Evolutionary conservation across 2,329 filamentous ascomycete species (phyloP).

Genomic region (Aspergillus luchuensis): DNA sequence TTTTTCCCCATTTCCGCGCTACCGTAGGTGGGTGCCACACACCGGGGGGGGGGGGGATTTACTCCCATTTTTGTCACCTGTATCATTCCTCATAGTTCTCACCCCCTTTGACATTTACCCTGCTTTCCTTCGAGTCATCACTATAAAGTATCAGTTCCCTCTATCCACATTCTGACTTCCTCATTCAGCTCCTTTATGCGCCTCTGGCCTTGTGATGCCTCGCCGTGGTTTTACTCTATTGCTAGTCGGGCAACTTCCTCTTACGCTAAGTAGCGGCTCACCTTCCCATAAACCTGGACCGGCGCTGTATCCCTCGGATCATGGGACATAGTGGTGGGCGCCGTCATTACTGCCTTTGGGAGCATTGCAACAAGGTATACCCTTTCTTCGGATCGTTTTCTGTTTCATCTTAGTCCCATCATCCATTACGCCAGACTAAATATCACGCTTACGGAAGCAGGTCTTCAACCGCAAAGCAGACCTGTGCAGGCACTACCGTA

Average conservation of each 20-base stretch:
- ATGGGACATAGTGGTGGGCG: constrained; percentile 46
- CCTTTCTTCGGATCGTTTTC: background rate
- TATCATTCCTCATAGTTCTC: constrained; percentile 17
- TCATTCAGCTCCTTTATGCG: background rate
- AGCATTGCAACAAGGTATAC: constrained; percentile 47
- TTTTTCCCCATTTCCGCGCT: constrained; percentile 7
- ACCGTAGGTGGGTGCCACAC: background rate
- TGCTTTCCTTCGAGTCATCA: background rate
- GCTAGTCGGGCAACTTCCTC: background rate
- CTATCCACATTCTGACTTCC: background rate
- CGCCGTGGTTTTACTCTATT: background rate
- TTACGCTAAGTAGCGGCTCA: constrained; percentile 1
- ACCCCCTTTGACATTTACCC: background rate
- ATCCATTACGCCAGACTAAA: too few species aligned
- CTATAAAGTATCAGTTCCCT: too few species aligned
- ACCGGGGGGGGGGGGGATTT: too few species aligned
- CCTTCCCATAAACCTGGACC: background rate
- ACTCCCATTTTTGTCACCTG: constrained; percentile 13
- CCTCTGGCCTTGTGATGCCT: background rate
- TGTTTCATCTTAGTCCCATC: background rate
- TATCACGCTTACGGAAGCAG: constrained; percentile 26
- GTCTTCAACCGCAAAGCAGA: constrained; percentile 54
- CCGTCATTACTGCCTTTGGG: constrained; percentile 49
- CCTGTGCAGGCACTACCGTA: constrained; percentile 50
- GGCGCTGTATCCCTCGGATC: constrained; percentile 11